Evolutionary conservation across 163 green algal species (phyloP).

Genomic region (Chlorella variabilis): DNA sequence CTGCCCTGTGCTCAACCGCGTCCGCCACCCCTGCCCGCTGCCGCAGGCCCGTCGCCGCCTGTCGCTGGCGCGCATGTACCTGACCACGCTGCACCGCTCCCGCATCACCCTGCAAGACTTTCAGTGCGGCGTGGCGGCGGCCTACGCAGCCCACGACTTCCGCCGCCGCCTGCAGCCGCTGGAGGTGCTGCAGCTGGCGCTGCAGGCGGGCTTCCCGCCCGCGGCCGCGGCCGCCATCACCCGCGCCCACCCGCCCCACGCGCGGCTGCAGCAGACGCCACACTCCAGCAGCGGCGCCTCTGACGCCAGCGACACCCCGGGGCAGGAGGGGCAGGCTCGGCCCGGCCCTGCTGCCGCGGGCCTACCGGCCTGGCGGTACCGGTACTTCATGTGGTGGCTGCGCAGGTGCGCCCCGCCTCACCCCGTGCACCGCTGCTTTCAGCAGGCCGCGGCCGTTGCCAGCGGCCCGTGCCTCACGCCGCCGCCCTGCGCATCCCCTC

Average conservation of each 20-base stretch:
- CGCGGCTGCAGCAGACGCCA: background rate
- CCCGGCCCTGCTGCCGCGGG: background rate
- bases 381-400: slow-evolving; percentile 21
- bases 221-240: background rate
- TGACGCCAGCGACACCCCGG: background rate
- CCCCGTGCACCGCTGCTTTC: too few species aligned
- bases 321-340: background rate
- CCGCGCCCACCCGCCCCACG: too few species aligned
- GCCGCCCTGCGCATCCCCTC: too few species aligned
- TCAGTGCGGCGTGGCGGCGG: background rate
- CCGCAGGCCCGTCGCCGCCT: slow-evolving; percentile 1
- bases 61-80: background rate
- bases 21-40: too few species aligned
- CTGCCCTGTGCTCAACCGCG: too few species aligned
- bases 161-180: background rate
- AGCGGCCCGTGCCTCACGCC: too few species aligned
- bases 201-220: background rate
- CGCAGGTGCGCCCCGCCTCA: slow-evolving; percentile 11
- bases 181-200: slow-evolving; percentile 14
- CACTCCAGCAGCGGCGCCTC: background rate
- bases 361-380: background rate
- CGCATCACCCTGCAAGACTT: background rate
- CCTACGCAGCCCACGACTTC: background rate
- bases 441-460: too few species aligned
- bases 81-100: background rate